Base-by-base conservation (phyloP, 2,329 filamentous ascomycete species). In the Ramularia collo-cygni region DNA sequence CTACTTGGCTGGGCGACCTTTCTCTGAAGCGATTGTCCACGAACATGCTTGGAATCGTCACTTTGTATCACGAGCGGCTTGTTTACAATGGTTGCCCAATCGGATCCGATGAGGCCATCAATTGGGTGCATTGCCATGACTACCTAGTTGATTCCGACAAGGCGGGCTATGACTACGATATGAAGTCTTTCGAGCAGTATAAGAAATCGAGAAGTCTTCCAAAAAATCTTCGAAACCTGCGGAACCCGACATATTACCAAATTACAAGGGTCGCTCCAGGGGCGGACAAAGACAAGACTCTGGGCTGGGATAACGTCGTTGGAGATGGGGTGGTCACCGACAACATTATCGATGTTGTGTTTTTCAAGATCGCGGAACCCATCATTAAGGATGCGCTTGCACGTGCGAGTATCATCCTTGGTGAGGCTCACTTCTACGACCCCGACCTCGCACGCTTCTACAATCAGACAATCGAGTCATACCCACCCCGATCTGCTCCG, bases 271-370 rank as follows among this genome's bases (percentile, higher is more conserved):
- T 10, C 31, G 12, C 47, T 0, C 62, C 67, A 38, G 62, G 63
- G 38, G 14, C 28, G 28, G 46, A 37, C 43, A 54, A 34, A 48
- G 39, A 49, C 47, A 26, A 38, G 47, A 30, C 38, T 8, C 13
- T 8, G 9, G 19, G 16, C 4, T 5, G 16, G 8, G 17, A 33
- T 6, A 19, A 10, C 31, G 16, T 21, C 17, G 26, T 30, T 9
- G 15, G 18, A n/a, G 24, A 32, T 9, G 30, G 19, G 19, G 26
- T 28, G 16, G 32, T 44, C 6, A 13, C 12, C 1, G 34, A 53
- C 1, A 75, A 83, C 40, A 74, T 85, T 3, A 67, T 83, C 4
- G 82, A 87, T 53, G 68, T 71, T 27, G 63, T 86, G 1, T 51
- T 53, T 18, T 56, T 57, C 37, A 17, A 54, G 1, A 35, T 54